These are phyloP conservation scores for Coccomyxa subellipsoidea DNA, from an alignment of 163 green algal species.

Conservation along the genomic window DNA sequence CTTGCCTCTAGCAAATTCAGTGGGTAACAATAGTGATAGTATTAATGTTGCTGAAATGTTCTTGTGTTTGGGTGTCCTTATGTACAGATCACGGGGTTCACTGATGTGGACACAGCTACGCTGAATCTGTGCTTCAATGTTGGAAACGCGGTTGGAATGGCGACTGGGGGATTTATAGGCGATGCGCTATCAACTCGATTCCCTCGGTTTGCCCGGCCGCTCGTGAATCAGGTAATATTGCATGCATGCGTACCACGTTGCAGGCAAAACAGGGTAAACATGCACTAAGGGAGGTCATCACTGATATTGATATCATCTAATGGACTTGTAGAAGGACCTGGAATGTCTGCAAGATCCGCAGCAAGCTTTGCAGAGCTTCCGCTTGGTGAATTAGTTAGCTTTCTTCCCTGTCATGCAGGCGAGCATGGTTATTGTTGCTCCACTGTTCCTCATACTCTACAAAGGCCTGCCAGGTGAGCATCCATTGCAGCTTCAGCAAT, in stretches of 20 bases:
- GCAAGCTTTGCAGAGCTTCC: too few relatives aligned
- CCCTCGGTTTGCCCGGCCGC: not conserved
- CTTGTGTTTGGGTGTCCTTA: too few relatives aligned
- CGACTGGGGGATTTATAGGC: not conserved
- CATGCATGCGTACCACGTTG: not conserved
- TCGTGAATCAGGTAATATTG: not conserved
- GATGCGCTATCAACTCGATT: not conserved
- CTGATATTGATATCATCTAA: too few relatives aligned
- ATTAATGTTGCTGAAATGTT: too few relatives aligned
- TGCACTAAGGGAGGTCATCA: too few relatives aligned
- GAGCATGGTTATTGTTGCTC: not conserved
- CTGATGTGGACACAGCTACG: not conserved
- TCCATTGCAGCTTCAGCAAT: too few relatives aligned
- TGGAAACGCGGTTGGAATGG: not conserved
- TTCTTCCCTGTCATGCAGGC: not conserved
- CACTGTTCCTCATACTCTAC: not conserved
- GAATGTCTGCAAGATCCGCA: too few relatives aligned
- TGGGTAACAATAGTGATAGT: too few relatives aligned
- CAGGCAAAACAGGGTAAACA: too few relatives aligned
- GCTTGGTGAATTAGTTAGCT: not conserved
- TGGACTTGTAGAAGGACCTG: too few relatives aligned
- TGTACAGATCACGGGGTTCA: not conserved
- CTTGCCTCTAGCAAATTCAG: not conserved
- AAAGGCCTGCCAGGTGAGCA: not conserved
- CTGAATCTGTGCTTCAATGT: constrained; percentile 1